Base-by-base conservation (phyloP, 2,329 filamentous ascomycete species). In the Ophiostoma australiae region DNA sequence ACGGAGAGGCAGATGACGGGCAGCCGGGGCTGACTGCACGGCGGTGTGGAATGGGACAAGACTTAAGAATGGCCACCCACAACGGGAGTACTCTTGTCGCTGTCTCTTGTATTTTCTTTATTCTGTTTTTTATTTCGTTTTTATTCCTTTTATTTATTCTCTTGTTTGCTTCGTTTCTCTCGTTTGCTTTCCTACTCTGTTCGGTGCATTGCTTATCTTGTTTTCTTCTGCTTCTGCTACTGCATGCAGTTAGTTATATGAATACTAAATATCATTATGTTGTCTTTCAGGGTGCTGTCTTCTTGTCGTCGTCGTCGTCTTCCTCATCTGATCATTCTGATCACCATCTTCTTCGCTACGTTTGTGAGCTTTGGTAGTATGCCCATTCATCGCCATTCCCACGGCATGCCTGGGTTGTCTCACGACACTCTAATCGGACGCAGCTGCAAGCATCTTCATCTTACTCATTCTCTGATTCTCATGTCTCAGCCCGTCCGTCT, bases 31-130 rank as follows among this genome's bases (percentile, higher is more conserved):
- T 61, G 67, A 52, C 65, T 31, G 35, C 35, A 67, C 27, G 52
- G 35, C 6, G 23, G 48, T 10, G n/a, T 31, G 35, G 33, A 31
- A 37, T 15, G 35, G 33, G 31, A 33, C 37, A 39, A 33, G 65
- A 70, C 69, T 70, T 72, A 71, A 73, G 71, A 73, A 65, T 72
- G 72, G 71, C 71, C 71, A 67, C 52, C 69, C 67, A 55, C 66
- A 44, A 69, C 44, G 67, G 61, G 61, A 67, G 35, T 70, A 31
- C 48, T 39, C 70, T 48, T 70, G 52, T 70, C 52, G 61, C 58
- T 55, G 58, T 58, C 52, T 66, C 15, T 67, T 52, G 52, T 52
- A 5, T 52, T 37, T 69, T 35, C 27, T 63, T 35, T 31, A 15
- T 33, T 20, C n/a, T 55, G 11, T 61, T 13, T 63, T 33, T 63